A percentile compares a stretch with the other conserved stretches of the same genome.
phyloP scores from a whole-genome alignment of 1,139 yeast species.

The Suhomyces bolitotheri region DNA sequence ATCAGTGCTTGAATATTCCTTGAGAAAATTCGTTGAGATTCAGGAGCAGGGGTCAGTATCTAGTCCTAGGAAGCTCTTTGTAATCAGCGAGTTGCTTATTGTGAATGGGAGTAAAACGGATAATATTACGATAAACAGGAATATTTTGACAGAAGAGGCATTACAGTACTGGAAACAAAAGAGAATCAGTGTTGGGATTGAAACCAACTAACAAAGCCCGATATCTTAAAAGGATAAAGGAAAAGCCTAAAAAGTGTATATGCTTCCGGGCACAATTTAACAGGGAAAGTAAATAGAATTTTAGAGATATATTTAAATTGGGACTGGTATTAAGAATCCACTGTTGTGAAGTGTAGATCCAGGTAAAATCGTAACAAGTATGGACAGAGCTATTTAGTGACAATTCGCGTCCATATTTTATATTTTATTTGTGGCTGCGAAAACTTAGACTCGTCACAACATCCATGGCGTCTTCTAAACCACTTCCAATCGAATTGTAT shows the following conservation, averaged over 20 bases:
- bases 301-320: neutral
- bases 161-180: constrained; percentile 52
- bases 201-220: too few species aligned
- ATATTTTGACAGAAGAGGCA: constrained; percentile 45
- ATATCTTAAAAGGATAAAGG: too few species aligned
- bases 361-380: too few species aligned
- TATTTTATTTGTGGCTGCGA: constrained; percentile 12
- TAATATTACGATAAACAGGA: constrained; percentile 21
- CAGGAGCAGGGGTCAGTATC: constrained; percentile 14
- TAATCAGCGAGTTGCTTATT: constrained; percentile 71
- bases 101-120: constrained; percentile 60
- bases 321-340: too few species aligned
- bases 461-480: too few species aligned
- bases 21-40: constrained; percentile 48
- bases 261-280: neutral
- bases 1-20: constrained; percentile 60
- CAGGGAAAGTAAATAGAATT: neutral
- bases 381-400: too few species aligned
- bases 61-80: constrained; percentile 41
- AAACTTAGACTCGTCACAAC: constrained; percentile 2
- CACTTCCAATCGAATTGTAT: constrained; percentile 26
- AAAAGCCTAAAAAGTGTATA: too few species aligned
- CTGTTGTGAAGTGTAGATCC: too few species aligned
- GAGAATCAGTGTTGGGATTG: constrained; percentile 28
- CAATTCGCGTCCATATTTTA: too few species aligned